Conservation (phyloP, 257 asterid species). For the Lithospermum erythrorhizon region DNA sequence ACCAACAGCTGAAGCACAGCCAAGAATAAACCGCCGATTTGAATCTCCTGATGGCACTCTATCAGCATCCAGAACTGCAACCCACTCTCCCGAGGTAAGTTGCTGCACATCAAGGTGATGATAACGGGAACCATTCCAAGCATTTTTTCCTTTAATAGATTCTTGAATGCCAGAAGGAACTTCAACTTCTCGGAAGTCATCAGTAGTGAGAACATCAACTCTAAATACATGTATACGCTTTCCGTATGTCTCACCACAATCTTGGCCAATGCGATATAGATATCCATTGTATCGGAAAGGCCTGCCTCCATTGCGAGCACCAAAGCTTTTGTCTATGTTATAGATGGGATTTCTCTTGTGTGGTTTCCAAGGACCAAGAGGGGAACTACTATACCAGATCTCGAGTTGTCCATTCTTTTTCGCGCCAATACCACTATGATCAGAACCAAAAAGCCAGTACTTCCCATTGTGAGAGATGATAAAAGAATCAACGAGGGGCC, state of each 20-base stretch:
- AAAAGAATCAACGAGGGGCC: constrained; percentile 72
- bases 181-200: constrained; percentile 72
- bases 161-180: constrained; percentile 46
- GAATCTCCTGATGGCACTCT: constrained; percentile 78
- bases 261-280: constrained; percentile 85
- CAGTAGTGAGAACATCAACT: constrained; percentile 42
- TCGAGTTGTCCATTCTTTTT: constrained; percentile 75
- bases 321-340: constrained; percentile 62
- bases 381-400: constrained; percentile 76
- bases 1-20: constrained; percentile 43
- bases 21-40: constrained; percentile 47
- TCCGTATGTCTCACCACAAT: constrained; percentile 82
- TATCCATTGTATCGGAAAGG: constrained; percentile 58
- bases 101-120: constrained; percentile 89
- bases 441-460: constrained; percentile 92
- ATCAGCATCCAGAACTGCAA: constrained; percentile 79
- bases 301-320: constrained; percentile 95
- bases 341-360: constrained; percentile 75
- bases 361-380: constrained; percentile 87
- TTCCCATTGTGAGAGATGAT: constrained; percentile 55
- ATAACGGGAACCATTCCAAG: constrained; percentile 88
- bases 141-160: constrained; percentile 57
- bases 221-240: constrained; percentile 51
- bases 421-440: constrained; percentile 71
- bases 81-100: constrained; percentile 74